Base-by-base conservation (phyloP, 768 basidiomycete species). In the Phylloporus rhodoxanthus region DNA sequence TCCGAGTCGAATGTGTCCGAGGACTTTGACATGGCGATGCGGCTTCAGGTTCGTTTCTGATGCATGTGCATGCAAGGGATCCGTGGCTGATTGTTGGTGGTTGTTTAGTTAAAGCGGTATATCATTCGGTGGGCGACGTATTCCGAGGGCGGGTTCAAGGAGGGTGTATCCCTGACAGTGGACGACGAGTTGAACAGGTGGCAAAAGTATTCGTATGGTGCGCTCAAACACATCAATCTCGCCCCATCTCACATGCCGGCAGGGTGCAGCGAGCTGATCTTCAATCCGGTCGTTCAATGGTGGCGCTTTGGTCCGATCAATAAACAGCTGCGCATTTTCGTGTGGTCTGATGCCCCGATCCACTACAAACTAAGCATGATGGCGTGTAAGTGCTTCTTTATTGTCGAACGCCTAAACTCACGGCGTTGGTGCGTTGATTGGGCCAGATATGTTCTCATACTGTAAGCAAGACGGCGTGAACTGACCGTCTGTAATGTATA, bases 141-240 rank as follows among this genome's bases (percentile, higher is more conserved):
- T 64, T 86, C 84, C 2, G 75, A 86, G 14, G 86, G 90, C 39
- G 88, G 82, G 0, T 94, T 94, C 76, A 87, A 93, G 70, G 92
- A 96, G 62, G 92, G 92, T 55, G 91, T 96, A n/a, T 89, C 87
- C 1, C 71, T 96, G 2, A 93, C 92, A 0, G 85, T 84, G 50
- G 90, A 92, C 48, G 92, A 96, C 60, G 92, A 96, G 61, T 68
- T 96, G n/a, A 93, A 93, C 62, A 66, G 92, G 7, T 96, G 92
- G 92, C 89, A 93, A 54, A 95, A 94, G 61, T 90, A 89, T 54
- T 72, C 85, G 0, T 89, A 87, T 66, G 87, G 84, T 60, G 8
- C 58, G 66, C n/a, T 38, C 13, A 14, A 38, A 11, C 19, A 1
- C 19, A 37, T 20, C 19, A 8, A 4, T 10, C 20, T 36, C 34